Percentiles rank a stretch among this genome's conserved stretches.
phyloP scores from a whole-genome alignment of 768 basidiomycete genomes.

The Solioccasus polychromus region DNA sequence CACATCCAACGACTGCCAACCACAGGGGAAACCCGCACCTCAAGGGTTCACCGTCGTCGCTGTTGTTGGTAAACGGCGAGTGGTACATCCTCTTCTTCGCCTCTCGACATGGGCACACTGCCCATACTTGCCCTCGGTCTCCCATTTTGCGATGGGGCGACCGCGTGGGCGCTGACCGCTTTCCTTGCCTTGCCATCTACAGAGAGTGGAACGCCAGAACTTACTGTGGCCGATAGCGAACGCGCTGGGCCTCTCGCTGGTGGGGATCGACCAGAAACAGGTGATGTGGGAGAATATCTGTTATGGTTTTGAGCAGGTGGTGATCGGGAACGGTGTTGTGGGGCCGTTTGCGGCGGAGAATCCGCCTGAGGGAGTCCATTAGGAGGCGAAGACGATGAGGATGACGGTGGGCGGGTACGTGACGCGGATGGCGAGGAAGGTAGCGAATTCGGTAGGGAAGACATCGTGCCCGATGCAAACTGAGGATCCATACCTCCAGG shows the following conservation, averaged over 20 bases:
- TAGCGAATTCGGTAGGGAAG: slow-evolving; percentile 27
- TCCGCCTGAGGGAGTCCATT: slow-evolving; percentile 20
- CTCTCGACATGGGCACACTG: slow-evolving; percentile 31
- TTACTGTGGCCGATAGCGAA: slow-evolving; percentile 68
- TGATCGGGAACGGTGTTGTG: slow-evolving; percentile 48
- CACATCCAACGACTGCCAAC: not conserved
- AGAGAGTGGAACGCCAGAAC: slow-evolving; percentile 35
- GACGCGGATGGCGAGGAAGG: slow-evolving; percentile 21
- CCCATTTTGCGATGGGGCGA: slow-evolving; percentile 33
- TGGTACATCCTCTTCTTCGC: slow-evolving; percentile 78
- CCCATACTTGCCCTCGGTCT: slow-evolving; percentile 40
- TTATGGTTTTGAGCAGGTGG: slow-evolving; percentile 45
- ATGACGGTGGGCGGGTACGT: slow-evolving; percentile 26
- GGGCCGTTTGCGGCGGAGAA: slow-evolving; percentile 26
- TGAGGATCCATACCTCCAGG: slow-evolving; percentile 35
- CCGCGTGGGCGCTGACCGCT: slow-evolving; percentile 62
- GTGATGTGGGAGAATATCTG: slow-evolving; percentile 35
- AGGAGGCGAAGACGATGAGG: slow-evolving; percentile 37
- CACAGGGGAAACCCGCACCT: slow-evolving; percentile 13
- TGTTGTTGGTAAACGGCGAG: slow-evolving; percentile 79
- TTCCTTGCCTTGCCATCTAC: slow-evolving; percentile 58
- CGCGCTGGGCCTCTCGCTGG: slow-evolving; percentile 51
- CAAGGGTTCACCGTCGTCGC: slow-evolving; percentile 43
- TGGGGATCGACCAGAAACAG: slow-evolving; percentile 21
- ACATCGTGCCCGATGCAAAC: slow-evolving; percentile 62